phyloP scores from a whole-genome alignment of 108 stramenopile species.

The Cylindrotheca closterium region DNA sequence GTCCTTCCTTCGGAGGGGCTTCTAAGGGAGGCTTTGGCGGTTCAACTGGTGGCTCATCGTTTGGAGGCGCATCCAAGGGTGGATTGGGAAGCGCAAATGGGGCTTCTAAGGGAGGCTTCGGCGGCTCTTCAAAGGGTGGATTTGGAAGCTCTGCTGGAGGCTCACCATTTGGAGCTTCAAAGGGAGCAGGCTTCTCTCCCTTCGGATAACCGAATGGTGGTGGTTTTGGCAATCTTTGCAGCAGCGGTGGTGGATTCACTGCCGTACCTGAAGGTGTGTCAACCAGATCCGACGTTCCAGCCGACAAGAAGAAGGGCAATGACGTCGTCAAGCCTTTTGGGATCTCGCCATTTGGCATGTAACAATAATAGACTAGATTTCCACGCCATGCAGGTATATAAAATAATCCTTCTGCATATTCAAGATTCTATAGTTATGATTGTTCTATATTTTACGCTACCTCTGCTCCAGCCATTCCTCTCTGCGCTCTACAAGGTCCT shows the following conservation, averaged over 20 bases:
- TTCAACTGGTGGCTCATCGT: too few relatives aligned
- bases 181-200: not conserved
- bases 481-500: slow-evolving; percentile 1
- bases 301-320: not conserved
- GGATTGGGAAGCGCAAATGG: too few relatives aligned
- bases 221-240: not conserved
- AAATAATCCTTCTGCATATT: too few relatives aligned
- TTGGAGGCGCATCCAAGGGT: too few relatives aligned
- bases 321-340: not conserved
- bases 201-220: not conserved
- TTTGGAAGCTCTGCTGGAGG: too few relatives aligned
- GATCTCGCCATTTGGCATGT: not conserved
- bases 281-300: not conserved
- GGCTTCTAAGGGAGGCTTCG: too few relatives aligned
- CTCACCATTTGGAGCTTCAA: too few relatives aligned
- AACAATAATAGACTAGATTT: not conserved
- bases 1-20: too few relatives aligned
- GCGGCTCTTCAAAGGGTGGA: too few relatives aligned
- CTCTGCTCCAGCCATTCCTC: not conserved
- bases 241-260: not conserved
- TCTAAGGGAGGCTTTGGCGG: too few relatives aligned
- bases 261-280: not conserved
- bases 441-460: not conserved
- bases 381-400: not conserved
- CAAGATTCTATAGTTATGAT: not conserved